These are phyloP conservation scores for Gynandropsis gynandra DNA, from an alignment of 345 rosid species.

Conservation along the genomic window DNA sequence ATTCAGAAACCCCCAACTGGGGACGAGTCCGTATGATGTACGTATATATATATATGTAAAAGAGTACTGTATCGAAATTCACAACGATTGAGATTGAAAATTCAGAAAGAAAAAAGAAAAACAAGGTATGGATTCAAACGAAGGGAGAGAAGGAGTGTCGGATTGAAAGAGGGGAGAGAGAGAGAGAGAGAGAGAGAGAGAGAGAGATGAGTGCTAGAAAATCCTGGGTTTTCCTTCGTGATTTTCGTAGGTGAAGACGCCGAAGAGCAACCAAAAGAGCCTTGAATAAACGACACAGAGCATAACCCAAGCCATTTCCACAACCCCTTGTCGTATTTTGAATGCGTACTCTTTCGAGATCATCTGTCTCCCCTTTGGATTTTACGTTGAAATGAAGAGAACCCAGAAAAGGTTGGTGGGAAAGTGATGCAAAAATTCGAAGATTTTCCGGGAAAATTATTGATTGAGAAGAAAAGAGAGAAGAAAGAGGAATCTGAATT, in stretches of 20 bases:
- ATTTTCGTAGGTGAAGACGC: conserved; percentile 77
- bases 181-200: neutral
- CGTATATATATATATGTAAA: too few species aligned
- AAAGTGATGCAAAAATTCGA: conserved; percentile 6
- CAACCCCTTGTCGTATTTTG: conserved; percentile 29
- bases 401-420: conserved; percentile 12
- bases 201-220: conserved; percentile 33
- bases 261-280: conserved; percentile 67
- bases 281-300: conserved; percentile 64
- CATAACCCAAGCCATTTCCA: conserved; percentile 70
- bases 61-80: neutral
- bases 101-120: neutral
- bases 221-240: conserved; percentile 89
- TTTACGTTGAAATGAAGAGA: conserved; percentile 15
- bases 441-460: conserved; percentile 3
- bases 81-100: neutral
- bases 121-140: conserved; percentile 15
- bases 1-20: conserved; percentile 8
- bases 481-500: conserved; percentile 40
- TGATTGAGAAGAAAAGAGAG: neutral
- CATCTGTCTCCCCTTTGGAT: conserved; percentile 43
- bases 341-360: conserved; percentile 43
- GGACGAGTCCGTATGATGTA: neutral
- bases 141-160: neutral
- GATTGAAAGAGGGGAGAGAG: neutral